Evolutionary conservation across 176 grass and related monocot genomes (phyloP), one percentile per base, ranked within the genome.

Genomic region (Alloteropsis semialata): DNA sequence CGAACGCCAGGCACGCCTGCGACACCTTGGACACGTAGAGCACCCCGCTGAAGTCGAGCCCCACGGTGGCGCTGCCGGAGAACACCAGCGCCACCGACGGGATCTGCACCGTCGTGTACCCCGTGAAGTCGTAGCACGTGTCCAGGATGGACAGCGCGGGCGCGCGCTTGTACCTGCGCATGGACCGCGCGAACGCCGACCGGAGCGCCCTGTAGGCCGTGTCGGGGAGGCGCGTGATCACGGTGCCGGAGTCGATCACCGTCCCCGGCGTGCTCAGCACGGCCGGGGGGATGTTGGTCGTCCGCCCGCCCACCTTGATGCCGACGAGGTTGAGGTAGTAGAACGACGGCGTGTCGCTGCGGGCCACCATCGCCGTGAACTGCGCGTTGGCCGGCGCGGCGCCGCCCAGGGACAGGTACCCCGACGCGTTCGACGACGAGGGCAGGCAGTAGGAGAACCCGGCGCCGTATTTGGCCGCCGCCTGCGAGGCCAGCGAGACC

Each of bases 391-490:
- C 11, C 27, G 75, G 63, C 16, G 75, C 16, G 45, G 45, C 65
- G 29, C 18, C 1, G 18, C 92, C 96, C 8, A 98, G 77, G 0
- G 86, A 80, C 3, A 98, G 84, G 59, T 95, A 98, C 0, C 96
- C 92, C 0, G 17, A 49, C 25, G 49, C 59, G 87, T 74, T 86
- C 7, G 79, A 64, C 24, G 50, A 46, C 14, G 92, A 88, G 14
- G 96, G 96, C 10, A 98, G 84, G 79, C 96, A 98, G 83, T 98
- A 98, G 55, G 96, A 95, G 81, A 98, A 98, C 6, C 78, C 53
- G 0, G 78, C 75, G 17, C 90, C 92, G 61, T 93, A 98, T 29
- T 53, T 95, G 10, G 37, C 21, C 10, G 88, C 85, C 2, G 82
- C 86, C 75, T 98, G 96, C n/a, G 88, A 95, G 3, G 80, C 58